Conservation (phyloP, 2,329 filamentous ascomycete species). For the Aspergillus caelatus region DNA sequence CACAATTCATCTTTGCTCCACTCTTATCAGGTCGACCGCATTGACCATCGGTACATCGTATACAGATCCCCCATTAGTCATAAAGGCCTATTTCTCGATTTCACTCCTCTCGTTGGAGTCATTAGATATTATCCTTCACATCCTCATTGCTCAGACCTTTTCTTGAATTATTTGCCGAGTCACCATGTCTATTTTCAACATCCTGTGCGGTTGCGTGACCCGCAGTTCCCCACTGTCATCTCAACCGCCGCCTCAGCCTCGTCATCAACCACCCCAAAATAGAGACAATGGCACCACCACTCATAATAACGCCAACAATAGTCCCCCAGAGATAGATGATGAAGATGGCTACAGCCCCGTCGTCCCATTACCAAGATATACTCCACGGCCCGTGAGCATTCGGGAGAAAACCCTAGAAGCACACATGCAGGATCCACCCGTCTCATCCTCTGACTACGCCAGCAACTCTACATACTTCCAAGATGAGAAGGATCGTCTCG, state of each 20-base stretch:
- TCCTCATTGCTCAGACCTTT: not conserved
- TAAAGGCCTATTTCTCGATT: not conserved
- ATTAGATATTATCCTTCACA: not conserved
- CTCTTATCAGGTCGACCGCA: not conserved
- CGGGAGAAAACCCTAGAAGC: conserved; percentile 44
- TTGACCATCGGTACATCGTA: not conserved
- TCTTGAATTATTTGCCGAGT: not conserved
- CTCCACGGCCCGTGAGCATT: conserved; percentile 40
- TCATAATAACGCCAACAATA: conserved; percentile 1
- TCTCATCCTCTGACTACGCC: conserved; percentile 26
- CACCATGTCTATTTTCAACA: not conserved
- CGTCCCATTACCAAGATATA: conserved; percentile 45
- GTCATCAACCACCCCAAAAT: conserved; percentile 7
- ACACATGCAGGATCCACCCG: conserved; percentile 34
- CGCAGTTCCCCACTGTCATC: not conserved
- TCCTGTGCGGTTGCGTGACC: not conserved
- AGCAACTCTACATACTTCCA: conserved; percentile 11
- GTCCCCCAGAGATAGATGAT: conserved; percentile 7
- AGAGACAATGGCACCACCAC: conserved; percentile 2
- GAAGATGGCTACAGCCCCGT: conserved; percentile 35
- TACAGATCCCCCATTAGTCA: not conserved
- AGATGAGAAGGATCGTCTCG: conserved; percentile 37
- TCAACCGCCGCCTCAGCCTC: not conserved
- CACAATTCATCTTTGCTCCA: not conserved
- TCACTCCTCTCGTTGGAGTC: not conserved